These are phyloP conservation scores for Pichia cabralensis DNA, from an alignment of 805 yeast species.

Conservation along the genomic window DNA sequence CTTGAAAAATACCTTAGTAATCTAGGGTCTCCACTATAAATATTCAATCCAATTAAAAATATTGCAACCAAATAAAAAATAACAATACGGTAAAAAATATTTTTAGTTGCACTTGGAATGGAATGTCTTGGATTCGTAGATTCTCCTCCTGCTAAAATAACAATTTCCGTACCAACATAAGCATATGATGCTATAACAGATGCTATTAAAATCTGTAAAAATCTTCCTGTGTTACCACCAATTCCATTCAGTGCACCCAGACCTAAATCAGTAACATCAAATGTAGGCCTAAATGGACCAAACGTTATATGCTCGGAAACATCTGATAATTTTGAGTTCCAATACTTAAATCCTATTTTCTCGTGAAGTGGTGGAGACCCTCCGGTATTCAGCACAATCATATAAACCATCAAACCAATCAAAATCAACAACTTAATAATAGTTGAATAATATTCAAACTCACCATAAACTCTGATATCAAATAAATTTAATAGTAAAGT, in stretches of 20 bases:
- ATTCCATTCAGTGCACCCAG: constrained; percentile 45
- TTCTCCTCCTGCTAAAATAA: constrained; percentile 78
- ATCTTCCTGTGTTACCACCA: constrained; percentile 49
- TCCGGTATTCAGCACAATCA: constrained; percentile 58
- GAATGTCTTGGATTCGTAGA: constrained; percentile 73
- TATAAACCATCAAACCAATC: constrained; percentile 45
- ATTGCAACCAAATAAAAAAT: constrained; percentile 56
- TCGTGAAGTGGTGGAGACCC: constrained; percentile 34
- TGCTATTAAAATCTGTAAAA: constrained; percentile 52
- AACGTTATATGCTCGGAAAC: constrained; percentile 38
- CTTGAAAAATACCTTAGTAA: constrained; percentile 44
- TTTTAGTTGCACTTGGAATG: constrained; percentile 64
- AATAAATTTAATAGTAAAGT: constrained; percentile 45
- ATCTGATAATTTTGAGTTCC: constrained; percentile 49
- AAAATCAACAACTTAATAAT: constrained; percentile 45
- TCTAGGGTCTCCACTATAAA: constrained; percentile 73
- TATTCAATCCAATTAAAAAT: constrained; percentile 59
- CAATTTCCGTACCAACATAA: constrained; percentile 74
- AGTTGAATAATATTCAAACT: constrained; percentile 56
- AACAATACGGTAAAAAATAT: constrained; percentile 63
- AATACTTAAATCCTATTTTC: constrained; percentile 56
- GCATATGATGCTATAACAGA: constrained; percentile 61
- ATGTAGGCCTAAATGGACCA: constrained; percentile 69
- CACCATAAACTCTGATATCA: constrained; percentile 68
- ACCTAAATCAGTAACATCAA: constrained; percentile 55